Evolutionary conservation across 169 alveolate species (phyloP).

Genomic region (Eimeria falciformis): DNA sequence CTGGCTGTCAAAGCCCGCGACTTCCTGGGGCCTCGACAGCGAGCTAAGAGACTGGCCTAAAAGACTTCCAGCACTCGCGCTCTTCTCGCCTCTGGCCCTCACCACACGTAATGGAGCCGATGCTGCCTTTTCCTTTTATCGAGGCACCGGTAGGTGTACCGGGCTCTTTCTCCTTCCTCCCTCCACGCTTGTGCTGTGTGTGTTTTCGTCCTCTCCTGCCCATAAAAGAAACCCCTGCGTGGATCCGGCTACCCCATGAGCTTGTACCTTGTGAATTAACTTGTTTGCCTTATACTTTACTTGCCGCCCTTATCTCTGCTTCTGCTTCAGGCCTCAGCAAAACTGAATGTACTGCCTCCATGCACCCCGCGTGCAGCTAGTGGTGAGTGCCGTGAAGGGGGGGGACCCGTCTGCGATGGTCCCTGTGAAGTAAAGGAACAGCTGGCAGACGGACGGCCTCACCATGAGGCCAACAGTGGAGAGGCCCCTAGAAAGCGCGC

Average conservation of each 20-base stretch:
- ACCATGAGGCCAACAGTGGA: not conserved
- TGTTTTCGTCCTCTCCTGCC: no score
- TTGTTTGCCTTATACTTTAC: no score
- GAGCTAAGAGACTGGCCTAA: not conserved
- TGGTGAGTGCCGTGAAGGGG: not conserved
- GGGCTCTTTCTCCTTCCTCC: no score
- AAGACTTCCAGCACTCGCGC: no score
- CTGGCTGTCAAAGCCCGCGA: not conserved
- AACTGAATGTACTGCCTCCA: not conserved
- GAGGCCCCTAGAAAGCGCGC: no score
- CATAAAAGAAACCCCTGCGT: no score
- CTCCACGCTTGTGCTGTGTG: no score
- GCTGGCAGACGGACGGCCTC: not conserved
- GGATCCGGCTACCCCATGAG: no score
- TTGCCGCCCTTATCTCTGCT: not conserved
- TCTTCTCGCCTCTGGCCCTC: no score
- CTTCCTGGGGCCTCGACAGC: not conserved
- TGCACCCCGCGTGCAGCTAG: constrained; percentile 4
- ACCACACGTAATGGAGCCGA: not conserved
- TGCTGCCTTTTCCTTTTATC: not conserved
- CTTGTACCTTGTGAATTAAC: no score
- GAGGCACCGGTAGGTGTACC: not conserved
- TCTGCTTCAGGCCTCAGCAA: not conserved
- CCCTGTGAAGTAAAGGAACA: no score
- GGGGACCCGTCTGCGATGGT: no score